Percentiles rank a stretch among this genome's conserved stretches.
These are phyloP conservation scores for Phytophthora pistaciae DNA, from an alignment of 352 stramenopile genomes.

Conservation along the genomic window DNA sequence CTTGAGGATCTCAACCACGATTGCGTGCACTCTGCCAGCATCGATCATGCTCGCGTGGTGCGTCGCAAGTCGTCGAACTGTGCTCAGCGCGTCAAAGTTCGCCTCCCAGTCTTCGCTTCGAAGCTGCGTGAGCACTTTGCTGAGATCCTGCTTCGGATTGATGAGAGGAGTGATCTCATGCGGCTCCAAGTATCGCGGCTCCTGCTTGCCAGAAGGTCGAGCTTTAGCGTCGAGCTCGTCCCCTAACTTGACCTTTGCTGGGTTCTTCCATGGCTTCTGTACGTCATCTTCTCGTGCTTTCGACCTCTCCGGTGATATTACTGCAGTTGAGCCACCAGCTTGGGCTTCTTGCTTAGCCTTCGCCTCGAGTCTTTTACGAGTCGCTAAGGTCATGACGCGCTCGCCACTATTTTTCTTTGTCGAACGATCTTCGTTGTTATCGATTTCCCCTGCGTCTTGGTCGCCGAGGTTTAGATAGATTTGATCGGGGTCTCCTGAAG, in stretches of 20 bases:
- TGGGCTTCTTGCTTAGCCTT: slow-evolving; percentile 58
- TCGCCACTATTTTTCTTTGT: slow-evolving; percentile 18
- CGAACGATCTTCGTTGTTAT: slow-evolving; percentile 37
- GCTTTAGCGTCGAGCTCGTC: slow-evolving; percentile 22
- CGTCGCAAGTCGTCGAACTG: slow-evolving; percentile 55
- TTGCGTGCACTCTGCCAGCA: slow-evolving; percentile 46
- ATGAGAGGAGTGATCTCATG: slow-evolving; percentile 67
- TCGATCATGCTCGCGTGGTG: slow-evolving; percentile 62
- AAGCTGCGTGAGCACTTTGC: slow-evolving; percentile 49
- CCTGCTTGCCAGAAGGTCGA: slow-evolving; percentile 50
- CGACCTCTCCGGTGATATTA: slow-evolving; percentile 2
- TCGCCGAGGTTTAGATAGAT: slow-evolving; percentile 8
- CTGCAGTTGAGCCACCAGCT: background rate
- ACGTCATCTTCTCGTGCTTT: background rate
- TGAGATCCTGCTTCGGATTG: slow-evolving; percentile 65
- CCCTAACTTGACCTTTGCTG: slow-evolving; percentile 8
- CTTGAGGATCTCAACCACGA: slow-evolving; percentile 60
- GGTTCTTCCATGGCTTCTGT: slow-evolving; percentile 19
- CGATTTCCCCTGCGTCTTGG: slow-evolving; percentile 5
- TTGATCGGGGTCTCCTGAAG: slow-evolving; percentile 12
- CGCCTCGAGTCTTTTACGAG: slow-evolving; percentile 71
- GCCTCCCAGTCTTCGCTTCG: slow-evolving; percentile 63
- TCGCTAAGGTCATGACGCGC: slow-evolving; percentile 16
- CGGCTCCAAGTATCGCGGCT: slow-evolving; percentile 68
- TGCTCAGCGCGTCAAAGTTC: slow-evolving; percentile 76